Evolutionary conservation across 192 early-diverging fungal genomes (phyloP).

Genomic region (Haplosporangium gracile): DNA sequence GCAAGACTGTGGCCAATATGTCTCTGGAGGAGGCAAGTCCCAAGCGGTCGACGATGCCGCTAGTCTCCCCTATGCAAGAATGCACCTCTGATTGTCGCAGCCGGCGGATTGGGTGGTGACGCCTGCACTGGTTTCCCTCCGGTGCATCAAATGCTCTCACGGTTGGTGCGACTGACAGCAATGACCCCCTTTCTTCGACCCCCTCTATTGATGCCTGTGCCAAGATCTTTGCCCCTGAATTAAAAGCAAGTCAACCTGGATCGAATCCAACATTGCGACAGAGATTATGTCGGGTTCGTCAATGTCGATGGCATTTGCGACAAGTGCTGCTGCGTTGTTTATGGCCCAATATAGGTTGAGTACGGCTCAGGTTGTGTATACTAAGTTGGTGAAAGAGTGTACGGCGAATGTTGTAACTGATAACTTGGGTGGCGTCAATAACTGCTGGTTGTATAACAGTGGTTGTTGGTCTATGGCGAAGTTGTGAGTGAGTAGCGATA

Average conservation of each 20-base stretch:
- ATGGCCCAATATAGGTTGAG: conserved; percentile 42
- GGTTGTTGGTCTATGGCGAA: background rate
- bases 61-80: background rate
- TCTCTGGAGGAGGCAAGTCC: conserved; percentile 64
- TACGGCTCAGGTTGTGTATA: conserved; percentile 27
- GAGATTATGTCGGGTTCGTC: conserved; percentile 67
- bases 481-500: background rate
- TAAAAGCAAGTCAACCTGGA: conserved; percentile 59
- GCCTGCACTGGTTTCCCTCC: no score
- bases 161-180: no score
- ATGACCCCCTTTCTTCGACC: no score
- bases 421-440: conserved; percentile 26
- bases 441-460: conserved; percentile 28
- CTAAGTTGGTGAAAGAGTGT: conserved; percentile 6
- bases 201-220: no score
- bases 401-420: conserved; percentile 8
- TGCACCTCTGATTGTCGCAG: no score
- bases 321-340: conserved; percentile 63
- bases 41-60: conserved; percentile 59
- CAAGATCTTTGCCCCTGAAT: conserved; percentile 71
- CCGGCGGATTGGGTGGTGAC: no score
- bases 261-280: conserved; percentile 26
- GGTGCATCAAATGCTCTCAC: no score
- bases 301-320: conserved; percentile 67
- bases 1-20: conserved; percentile 31